phyloP scores from a whole-genome alignment of 331 rosid species.

The Telfairia occidentalis region DNA sequence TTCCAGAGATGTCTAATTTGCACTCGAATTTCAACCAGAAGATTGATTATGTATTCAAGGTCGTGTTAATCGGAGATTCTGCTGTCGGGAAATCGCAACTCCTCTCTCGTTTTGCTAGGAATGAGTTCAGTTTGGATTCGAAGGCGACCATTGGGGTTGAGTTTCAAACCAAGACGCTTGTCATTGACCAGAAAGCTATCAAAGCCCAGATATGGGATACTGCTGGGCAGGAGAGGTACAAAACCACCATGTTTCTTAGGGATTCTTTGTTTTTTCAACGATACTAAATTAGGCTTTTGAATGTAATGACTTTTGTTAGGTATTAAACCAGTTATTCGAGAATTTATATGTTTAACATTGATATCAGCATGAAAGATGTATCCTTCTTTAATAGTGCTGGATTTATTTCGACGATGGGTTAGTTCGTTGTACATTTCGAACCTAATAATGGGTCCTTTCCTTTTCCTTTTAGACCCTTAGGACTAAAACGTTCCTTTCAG shows the following conservation, averaged over 20 bases:
- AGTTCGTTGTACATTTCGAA: not conserved
- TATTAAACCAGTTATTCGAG: not conserved
- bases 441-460: not conserved
- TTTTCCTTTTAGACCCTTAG: too few relatives aligned
- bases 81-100: slow-evolving; percentile 94
- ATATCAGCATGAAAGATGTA: not conserved
- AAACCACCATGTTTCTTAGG: not conserved
- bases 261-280: not conserved
- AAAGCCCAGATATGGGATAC: slow-evolving; percentile 99
- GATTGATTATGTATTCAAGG: slow-evolving; percentile 79
- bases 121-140: slow-evolving; percentile 68
- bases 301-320: not conserved
- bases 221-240: slow-evolving; percentile 96
- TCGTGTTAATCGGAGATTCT: slow-evolving; percentile 84
- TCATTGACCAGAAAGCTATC: slow-evolving; percentile 66
- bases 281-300: not conserved
- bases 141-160: slow-evolving; percentile 92
- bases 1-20: slow-evolving; percentile 42
- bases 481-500: not conserved
- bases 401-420: not conserved
- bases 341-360: not conserved
- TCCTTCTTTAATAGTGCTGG: not conserved
- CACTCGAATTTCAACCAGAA: slow-evolving; percentile 56
- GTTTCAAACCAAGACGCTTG: slow-evolving; percentile 67
- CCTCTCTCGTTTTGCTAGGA: slow-evolving; percentile 54